Evolutionary conservation across 495 filamentous ascomycete species (phyloP), one percentile per base, ranked within the genome.

Genomic region (Penicillium canescens): DNA sequence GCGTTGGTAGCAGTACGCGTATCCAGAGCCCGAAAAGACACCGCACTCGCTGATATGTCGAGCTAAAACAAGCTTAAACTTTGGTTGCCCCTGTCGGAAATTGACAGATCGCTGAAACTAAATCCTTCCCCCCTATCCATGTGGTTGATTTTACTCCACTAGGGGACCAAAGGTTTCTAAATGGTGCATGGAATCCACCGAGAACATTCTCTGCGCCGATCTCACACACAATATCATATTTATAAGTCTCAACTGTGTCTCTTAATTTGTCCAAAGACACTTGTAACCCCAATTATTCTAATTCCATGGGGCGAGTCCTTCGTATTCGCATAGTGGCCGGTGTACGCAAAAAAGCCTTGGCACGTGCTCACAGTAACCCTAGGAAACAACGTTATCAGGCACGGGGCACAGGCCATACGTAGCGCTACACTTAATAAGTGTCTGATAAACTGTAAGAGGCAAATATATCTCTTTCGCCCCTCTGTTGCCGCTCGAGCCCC

Each of bases 31-130:
- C 5, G 38, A 46, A 34, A 3, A 24, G 45, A 18, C 36, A 35
- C 34, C 34, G 37, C 16, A 55, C 11, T 46, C 24, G 47, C 39
- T 42, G 39, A 43, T 36, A 51, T 36, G 18, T 14, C 24, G 55
- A 44, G 55, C 43, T 57, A 52, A 51, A 58, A 43, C 44, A 58
- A 58, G 56, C 56, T 54, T 58, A 54, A 58, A 58, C 50, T 35
- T 54, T 48, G 21, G 24, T 36, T 37, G 44, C 45, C 50, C 48
- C 39, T 56, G 42, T 48, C 50, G 38, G 40, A 58, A 44, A 50
- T 58, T 50, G 46, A 40, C 10, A 43, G 49, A 43, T 51, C 49
- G 33, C 35, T 43, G 11, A 21, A 34, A 38, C 18, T 47, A 13
- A 24, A 31, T 10, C 14, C 14, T 16, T 14, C 23, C 20, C 48